Evolutionary conservation across 495 filamentous ascomycete species (phyloP).

Genomic region (Tetracladium setigerum): DNA sequence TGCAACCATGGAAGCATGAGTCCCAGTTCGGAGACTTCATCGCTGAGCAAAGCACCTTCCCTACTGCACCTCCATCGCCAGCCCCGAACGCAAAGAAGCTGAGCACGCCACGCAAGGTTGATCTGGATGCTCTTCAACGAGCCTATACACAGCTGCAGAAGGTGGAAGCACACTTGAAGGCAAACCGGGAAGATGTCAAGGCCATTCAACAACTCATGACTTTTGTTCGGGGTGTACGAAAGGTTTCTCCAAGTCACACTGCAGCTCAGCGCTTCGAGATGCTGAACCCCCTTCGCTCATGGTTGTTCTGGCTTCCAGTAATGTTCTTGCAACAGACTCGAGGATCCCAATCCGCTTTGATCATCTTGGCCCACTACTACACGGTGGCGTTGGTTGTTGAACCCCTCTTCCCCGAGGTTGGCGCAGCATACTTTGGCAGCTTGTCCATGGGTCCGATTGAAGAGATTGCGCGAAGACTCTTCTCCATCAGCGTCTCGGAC

Average conservation of each 20-base stretch:
- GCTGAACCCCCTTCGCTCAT: slow-evolving; percentile 75
- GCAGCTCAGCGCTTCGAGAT: slow-evolving; percentile 80
- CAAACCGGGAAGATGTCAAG: slow-evolving; percentile 65
- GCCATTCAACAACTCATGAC: slow-evolving; percentile 70
- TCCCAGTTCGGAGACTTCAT: slow-evolving; percentile 82
- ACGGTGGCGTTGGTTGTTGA: slow-evolving; percentile 80
- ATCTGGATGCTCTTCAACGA: slow-evolving; percentile 57
- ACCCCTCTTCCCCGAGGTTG: slow-evolving; percentile 83
- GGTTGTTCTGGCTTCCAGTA: slow-evolving; percentile 93
- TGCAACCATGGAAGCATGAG: slow-evolving; percentile 88
- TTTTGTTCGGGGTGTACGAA: slow-evolving; percentile 73
- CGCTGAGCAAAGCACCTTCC: slow-evolving; percentile 62
- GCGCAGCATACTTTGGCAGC: slow-evolving; percentile 77
- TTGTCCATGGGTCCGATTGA: slow-evolving; percentile 68
- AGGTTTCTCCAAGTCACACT: slow-evolving; percentile 62
- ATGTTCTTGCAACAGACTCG: slow-evolving; percentile 51
- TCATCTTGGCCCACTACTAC: slow-evolving; percentile 88
- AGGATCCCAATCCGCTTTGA: slow-evolving; percentile 56
- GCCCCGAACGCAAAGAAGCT: slow-evolving; percentile 47
- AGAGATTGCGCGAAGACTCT: slow-evolving; percentile 61
- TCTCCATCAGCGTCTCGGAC: slow-evolving; percentile 38
- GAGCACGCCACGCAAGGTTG: slow-evolving; percentile 54
- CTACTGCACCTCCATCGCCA: slow-evolving; percentile 52
- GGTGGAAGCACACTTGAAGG: slow-evolving; percentile 61
- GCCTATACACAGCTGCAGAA: slow-evolving; percentile 62